Percentiles rank a stretch among this genome's conserved stretches.
These are phyloP conservation scores for Wickerhamomyces pijperi DNA, from an alignment of 805 yeast genomes.

Conservation along the genomic window DNA sequence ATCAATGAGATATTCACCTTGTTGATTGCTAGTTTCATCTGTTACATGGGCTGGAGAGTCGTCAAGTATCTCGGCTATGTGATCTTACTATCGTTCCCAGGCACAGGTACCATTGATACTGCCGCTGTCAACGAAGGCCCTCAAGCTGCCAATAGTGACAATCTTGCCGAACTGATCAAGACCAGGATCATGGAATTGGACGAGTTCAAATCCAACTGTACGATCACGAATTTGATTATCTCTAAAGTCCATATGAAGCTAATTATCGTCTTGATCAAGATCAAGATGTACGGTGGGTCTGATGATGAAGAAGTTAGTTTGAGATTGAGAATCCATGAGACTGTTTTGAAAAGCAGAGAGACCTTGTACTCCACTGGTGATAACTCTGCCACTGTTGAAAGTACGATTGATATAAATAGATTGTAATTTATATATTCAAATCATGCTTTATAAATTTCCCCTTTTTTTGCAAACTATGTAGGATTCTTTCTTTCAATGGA, in stretches of 20 bases:
- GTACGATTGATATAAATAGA: conserved; percentile 32
- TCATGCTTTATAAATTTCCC: too few species aligned
- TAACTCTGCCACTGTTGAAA: conserved; percentile 20
- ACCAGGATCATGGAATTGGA: conserved; percentile 37
- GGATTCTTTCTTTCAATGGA: conserved; percentile 38
- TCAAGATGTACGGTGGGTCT: conserved; percentile 58
- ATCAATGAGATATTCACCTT: conserved; percentile 35
- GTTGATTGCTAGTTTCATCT: conserved; percentile 31
- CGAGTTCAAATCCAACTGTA: conserved; percentile 38
- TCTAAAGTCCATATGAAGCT: conserved; percentile 54
- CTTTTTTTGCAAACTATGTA: conserved; percentile 1
- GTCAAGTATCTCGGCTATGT: conserved; percentile 41
- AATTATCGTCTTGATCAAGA: conserved; percentile 42
- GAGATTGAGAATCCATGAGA: conserved; percentile 34
- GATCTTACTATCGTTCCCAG: conserved; percentile 42
- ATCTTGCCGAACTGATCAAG: conserved; percentile 29
- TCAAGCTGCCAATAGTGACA: conserved; percentile 25
- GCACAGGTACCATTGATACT: conserved; percentile 27
- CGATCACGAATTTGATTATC: conserved; percentile 35
- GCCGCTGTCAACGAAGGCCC: conserved; percentile 22
- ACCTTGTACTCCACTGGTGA: too few species aligned
- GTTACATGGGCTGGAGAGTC: conserved; percentile 40
- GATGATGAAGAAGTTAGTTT: conserved; percentile 56
- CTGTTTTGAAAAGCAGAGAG: conserved; percentile 24
- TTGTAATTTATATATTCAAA: too few species aligned